Evolutionary conservation across 768 basidiomycete species (phyloP), one percentile per base, ranked within the genome.

Genomic region (Tephrocybe sp.): DNA sequence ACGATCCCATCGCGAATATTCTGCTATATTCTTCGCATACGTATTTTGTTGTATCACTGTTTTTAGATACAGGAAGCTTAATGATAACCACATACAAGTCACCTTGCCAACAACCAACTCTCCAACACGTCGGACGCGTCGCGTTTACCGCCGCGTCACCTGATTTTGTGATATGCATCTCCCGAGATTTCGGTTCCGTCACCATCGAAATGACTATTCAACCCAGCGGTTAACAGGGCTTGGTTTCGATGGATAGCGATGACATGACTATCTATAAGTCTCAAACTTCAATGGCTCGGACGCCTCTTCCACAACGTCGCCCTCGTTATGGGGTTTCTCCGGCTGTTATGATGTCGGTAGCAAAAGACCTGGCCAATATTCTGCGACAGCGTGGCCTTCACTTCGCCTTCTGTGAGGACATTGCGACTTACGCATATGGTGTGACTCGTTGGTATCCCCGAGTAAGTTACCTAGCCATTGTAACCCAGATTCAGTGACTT

Each of bases 291-390:
- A 11, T 11, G 11, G 6, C 28, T 30, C 28, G 11, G 28, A 11
- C 28, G 28, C 28, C 28, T 30, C 5, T 30, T 30, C 38, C 5
- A 3, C 12, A 85, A 82, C 5, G 9, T 26, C 42, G 42, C 10
- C 15, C 24, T 8, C 25, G 40, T 24, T 24, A 43, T 9, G 10
- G 6, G 26, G 17, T 28, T 9, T 25, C 42, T 6, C 42, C 42
- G 26, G 42, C 26, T 21, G 6, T 43, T 24, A 43, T 23, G 50
- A 44, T 51, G 34, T 44, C 34, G 50, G 36, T 24, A 17, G 50
- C 50, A 15, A 12, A 28, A 15, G 42, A 51, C 5, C 12, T 51
- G 17, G 34, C 50, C 9, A 37, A 44, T 30, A 38, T 32, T 7
- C n/a, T 51, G 12, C 41, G 50, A 18, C 42, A 45, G 24, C 50